Percentiles rank a stretch among this genome's conserved stretches.
phyloP scores from a whole-genome alignment of 257 asterid species.

The Solanum pimpinellifolium region DNA sequence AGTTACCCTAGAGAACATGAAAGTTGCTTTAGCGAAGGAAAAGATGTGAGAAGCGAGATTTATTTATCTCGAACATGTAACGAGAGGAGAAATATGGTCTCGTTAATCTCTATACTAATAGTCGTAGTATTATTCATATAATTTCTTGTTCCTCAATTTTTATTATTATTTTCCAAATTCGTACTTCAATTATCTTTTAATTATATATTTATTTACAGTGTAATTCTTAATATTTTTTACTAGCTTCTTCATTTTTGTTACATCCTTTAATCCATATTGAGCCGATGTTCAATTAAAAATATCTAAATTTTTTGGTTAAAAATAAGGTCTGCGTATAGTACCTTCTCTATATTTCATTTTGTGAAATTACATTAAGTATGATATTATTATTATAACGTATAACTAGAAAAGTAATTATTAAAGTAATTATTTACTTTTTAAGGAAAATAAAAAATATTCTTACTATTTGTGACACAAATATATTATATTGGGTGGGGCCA shows the following conservation, averaged over 20 bases:
- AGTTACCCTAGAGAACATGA: background rate
- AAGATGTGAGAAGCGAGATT: background rate
- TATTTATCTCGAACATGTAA: background rate
- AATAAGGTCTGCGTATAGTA: too few relatives aligned
- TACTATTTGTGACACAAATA: background rate
- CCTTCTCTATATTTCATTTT: background rate
- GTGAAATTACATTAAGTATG: too few relatives aligned
- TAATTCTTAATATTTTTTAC: too few relatives aligned
- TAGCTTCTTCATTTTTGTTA: background rate
- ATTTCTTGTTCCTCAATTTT: background rate
- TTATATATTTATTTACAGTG: too few relatives aligned
- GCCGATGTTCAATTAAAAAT: background rate
- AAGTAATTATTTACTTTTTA: background rate
- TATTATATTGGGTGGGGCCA: background rate
- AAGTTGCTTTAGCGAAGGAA: background rate
- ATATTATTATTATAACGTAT: background rate
- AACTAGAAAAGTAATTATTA: background rate
- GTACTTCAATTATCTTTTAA: too few relatives aligned
- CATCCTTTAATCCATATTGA: too few relatives aligned
- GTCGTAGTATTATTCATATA: too few relatives aligned
- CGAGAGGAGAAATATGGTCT: background rate
- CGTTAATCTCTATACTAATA: too few relatives aligned
- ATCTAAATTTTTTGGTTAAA: fast-evolving
- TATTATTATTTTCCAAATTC: too few relatives aligned
- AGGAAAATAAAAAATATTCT: background rate